phyloP scores from a whole-genome alignment of 2,329 filamentous ascomycete genomes.

The Fusarium stilboides region DNA sequence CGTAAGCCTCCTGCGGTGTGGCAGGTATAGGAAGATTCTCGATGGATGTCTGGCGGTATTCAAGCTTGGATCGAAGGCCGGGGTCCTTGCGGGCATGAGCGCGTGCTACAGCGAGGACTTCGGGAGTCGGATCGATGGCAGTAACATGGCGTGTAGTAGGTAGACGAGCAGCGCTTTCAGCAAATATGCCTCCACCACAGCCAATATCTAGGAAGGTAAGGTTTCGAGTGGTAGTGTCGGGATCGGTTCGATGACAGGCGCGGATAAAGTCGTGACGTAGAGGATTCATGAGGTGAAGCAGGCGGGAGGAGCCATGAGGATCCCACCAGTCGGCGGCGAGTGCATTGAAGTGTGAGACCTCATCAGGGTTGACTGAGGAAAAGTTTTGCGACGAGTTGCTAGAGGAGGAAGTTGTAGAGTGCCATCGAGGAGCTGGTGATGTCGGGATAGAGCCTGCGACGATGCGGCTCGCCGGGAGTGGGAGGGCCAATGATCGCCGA shows the following conservation, averaged over 20 bases:
- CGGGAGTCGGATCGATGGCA: constrained; percentile 83
- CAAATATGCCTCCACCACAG: constrained; percentile 97
- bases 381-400: constrained; percentile 52
- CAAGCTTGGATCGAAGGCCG: constrained; percentile 72
- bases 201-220: constrained; percentile 90
- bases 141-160: constrained; percentile 75
- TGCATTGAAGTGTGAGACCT: constrained; percentile 94
- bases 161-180: constrained; percentile 85
- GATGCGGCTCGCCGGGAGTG: constrained; percentile 18
- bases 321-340: constrained; percentile 98
- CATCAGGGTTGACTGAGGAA: constrained; percentile 86
- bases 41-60: constrained; percentile 82
- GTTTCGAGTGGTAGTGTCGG: constrained; percentile 55
- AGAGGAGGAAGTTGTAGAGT: constrained; percentile 40
- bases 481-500: constrained; percentile 19
- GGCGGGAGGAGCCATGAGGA: constrained; percentile 89
- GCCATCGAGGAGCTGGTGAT: constrained; percentile 32
- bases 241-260: constrained; percentile 73
- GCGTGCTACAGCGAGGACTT: constrained; percentile 81
- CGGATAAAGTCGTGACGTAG: constrained; percentile 93
- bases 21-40: constrained; percentile 73
- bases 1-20: constrained; percentile 68
- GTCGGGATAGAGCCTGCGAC: constrained; percentile 9
- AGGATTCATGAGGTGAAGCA: constrained; percentile 98
- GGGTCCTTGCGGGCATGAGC: constrained; percentile 84